Conservation (phyloP, 2,329 filamentous ascomycete genomes). For the Penicillium brevicompactum region DNA sequence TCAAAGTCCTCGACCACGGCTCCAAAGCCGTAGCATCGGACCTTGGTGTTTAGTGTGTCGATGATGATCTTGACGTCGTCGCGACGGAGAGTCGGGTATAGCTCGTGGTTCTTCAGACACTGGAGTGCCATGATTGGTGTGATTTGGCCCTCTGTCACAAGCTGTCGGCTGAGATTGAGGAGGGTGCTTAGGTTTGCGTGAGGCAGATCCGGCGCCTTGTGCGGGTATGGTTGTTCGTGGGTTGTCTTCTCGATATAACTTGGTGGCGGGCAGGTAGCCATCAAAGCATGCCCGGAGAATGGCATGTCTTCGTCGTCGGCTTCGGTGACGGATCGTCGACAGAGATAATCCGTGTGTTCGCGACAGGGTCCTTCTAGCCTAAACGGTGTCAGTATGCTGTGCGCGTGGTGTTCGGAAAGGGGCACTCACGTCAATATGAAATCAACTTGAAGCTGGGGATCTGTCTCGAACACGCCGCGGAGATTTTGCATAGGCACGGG, state of each 20-base stretch:
- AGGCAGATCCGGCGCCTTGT: slow-evolving; percentile 77
- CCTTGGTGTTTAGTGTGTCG: slow-evolving; percentile 74
- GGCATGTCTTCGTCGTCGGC: slow-evolving; percentile 62
- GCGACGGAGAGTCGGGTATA: slow-evolving; percentile 65
- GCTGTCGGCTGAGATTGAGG: slow-evolving; percentile 77
- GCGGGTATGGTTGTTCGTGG: slow-evolving; percentile 57
- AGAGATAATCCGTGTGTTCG: slow-evolving; percentile 74
- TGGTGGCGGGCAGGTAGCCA: slow-evolving; percentile 85
- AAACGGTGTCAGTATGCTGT: slow-evolving; percentile 14
- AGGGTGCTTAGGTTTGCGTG: slow-evolving; percentile 78
- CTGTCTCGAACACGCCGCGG: slow-evolving; percentile 47
- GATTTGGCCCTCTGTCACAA: slow-evolving; percentile 79
- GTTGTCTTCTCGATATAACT: slow-evolving; percentile 60
- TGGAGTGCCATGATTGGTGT: slow-evolving; percentile 96
- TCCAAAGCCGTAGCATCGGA: slow-evolving; percentile 86
- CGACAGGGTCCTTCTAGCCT: slow-evolving; percentile 59
- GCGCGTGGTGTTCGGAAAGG: neutral
- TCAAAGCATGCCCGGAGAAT: slow-evolving; percentile 84
- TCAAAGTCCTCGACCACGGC: slow-evolving; percentile 71
- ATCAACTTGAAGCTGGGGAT: slow-evolving; percentile 51
- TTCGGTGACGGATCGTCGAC: slow-evolving; percentile 69
- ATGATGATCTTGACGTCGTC: slow-evolving; percentile 73
- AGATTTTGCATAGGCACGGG: slow-evolving; percentile 22
- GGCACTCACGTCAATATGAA: slow-evolving; percentile 49
- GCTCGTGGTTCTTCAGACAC: slow-evolving; percentile 72